phyloP scores from a whole-genome alignment of 179 eudicot species.

The Camellia oleifera region DNA sequence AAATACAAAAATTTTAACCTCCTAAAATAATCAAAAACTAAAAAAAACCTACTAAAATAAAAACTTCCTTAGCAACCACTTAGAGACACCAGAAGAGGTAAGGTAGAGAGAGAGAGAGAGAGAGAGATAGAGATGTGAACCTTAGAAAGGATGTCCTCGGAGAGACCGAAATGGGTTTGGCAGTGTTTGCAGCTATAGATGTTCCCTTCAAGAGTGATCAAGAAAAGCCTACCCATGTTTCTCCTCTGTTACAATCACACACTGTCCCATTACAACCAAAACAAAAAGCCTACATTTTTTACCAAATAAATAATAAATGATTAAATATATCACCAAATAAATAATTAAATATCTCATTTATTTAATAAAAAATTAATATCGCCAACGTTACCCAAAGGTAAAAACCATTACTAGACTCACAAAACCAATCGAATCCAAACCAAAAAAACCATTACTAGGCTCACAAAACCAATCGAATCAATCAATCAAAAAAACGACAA shows the following conservation, averaged over 20 bases:
- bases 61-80: neutral
- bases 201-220: conserved; percentile 53
- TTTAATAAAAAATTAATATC: too few species aligned
- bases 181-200: conserved; percentile 67
- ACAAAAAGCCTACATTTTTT: neutral
- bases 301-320: too few species aligned
- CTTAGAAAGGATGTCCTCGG: conserved; percentile 57
- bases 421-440: neutral
- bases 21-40: too few species aligned
- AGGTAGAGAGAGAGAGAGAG: neutral
- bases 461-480: neutral
- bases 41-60: too few species aligned
- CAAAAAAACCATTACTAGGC: neutral
- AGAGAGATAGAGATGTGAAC: conserved; percentile 18
- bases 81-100: neutral
- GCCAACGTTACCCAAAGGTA: too few species aligned
- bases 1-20: too few species aligned
- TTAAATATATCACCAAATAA: too few species aligned
- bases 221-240: conserved; percentile 64
- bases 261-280: neutral
- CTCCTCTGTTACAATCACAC: neutral
- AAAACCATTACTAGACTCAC: too few species aligned
- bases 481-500: neutral
- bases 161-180: conserved; percentile 47
- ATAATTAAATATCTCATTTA: too few species aligned